phyloP scores from a whole-genome alignment of 495 filamentous ascomycete species.

The Extremus antarcticus region DNA sequence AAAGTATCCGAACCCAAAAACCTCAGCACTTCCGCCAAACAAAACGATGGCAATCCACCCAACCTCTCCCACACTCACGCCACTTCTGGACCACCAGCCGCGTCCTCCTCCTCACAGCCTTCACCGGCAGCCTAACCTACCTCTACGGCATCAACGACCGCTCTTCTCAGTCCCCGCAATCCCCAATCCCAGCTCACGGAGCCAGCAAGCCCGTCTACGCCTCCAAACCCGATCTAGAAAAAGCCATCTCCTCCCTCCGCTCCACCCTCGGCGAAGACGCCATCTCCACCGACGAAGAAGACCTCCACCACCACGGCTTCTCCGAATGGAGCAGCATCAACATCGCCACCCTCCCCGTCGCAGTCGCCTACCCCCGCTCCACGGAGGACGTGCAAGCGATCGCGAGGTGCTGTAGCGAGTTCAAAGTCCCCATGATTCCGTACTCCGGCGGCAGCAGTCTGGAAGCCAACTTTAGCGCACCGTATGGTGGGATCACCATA shows the following conservation, averaged over 20 bases:
- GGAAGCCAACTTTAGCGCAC: conserved; percentile 80
- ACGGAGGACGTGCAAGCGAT: conserved; percentile 69
- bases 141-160: conserved; percentile 24
- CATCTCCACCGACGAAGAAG: conserved; percentile 74
- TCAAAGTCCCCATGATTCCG: conserved; percentile 74
- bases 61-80: not conserved
- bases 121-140: conserved; percentile 28
- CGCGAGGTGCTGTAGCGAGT: conserved; percentile 69
- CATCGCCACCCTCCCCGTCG: conserved; percentile 38
- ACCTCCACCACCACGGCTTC: conserved; percentile 70
- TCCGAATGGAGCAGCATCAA: conserved; percentile 86
- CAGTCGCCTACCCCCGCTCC: conserved; percentile 50
- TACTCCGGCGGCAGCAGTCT: conserved; percentile 82
- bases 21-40: not conserved
- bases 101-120: conserved; percentile 27
- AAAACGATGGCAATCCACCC: conserved; percentile 10
- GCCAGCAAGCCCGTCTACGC: conserved; percentile 23
- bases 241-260: conserved; percentile 31
- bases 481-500: conserved; percentile 74
- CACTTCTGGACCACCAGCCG: conserved; percentile 29
- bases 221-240: conserved; percentile 27
- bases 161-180: not conserved
- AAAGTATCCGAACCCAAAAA: not conserved
- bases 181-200: not conserved
- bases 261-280: conserved; percentile 46